These are phyloP conservation scores for Leishmania arabica DNA, from an alignment of 208 protist species.

Conservation along the genomic window DNA sequence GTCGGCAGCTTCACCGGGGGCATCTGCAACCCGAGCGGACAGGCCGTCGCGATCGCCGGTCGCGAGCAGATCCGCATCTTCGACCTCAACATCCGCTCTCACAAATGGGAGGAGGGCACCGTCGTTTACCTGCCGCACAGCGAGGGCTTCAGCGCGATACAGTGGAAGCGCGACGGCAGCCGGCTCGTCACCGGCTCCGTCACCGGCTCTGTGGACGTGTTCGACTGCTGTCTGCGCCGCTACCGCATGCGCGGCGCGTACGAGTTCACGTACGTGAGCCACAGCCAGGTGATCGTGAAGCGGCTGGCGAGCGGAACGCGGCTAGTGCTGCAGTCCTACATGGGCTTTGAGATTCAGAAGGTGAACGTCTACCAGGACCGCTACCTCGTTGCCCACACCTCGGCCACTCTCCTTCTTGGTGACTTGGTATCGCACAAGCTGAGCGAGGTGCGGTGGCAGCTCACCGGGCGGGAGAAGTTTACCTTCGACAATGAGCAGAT, in stretches of 20 bases:
- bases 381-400: slow-evolving; percentile 96
- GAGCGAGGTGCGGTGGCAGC: slow-evolving; percentile 93
- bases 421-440: slow-evolving; percentile 96
- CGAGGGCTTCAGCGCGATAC: slow-evolving; percentile 89
- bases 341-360: slow-evolving; percentile 95
- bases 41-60: slow-evolving; percentile 90
- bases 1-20: slow-evolving; percentile 93
- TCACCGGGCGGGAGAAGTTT: slow-evolving; percentile 94
- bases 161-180: slow-evolving; percentile 96
- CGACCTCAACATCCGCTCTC: slow-evolving; percentile 89
- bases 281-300: slow-evolving; percentile 97
- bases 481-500: slow-evolving; percentile 96
- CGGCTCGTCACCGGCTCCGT: slow-evolving; percentile 92
- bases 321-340: slow-evolving; percentile 94
- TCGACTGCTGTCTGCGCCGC: slow-evolving; percentile 95
- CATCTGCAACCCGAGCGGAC: slow-evolving; percentile 93
- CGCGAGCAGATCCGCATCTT: slow-evolving; percentile 93
- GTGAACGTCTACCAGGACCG: slow-evolving; percentile 97
- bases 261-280: slow-evolving; percentile 97
- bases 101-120: slow-evolving; percentile 94
- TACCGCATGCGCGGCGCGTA: slow-evolving; percentile 95
- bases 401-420: slow-evolving; percentile 95
- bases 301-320: slow-evolving; percentile 87
- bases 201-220: slow-evolving; percentile 95
- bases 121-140: slow-evolving; percentile 87